Evolutionary conservation across 495 filamentous ascomycete genomes (phyloP).

Genomic region (Copromyces sp.): DNA sequence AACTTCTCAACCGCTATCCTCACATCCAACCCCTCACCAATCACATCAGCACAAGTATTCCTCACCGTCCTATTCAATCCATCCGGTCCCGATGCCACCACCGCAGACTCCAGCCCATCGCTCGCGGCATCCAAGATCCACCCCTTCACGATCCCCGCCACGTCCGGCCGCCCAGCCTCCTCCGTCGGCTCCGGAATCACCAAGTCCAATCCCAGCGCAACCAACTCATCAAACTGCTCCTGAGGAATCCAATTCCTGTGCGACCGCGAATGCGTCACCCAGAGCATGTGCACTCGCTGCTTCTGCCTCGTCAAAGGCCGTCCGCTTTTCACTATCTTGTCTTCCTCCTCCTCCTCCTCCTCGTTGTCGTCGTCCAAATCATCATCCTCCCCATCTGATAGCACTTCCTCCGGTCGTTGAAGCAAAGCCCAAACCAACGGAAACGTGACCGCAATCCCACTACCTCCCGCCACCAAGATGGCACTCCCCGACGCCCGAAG

Average conservation of each 20-base stretch:
- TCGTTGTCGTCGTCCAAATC: not conserved
- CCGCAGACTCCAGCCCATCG: slow-evolving; percentile 25
- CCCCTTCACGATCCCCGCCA: slow-evolving; percentile 25
- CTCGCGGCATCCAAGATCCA: slow-evolving; percentile 20
- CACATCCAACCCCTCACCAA: slow-evolving; percentile 29
- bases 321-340: not conserved
- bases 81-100: slow-evolving; percentile 47
- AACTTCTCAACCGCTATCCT: slow-evolving; percentile 40
- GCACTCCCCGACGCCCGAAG: slow-evolving; percentile 30
- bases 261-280: slow-evolving; percentile 41
- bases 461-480: slow-evolving; percentile 52
- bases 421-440: slow-evolving; percentile 29
- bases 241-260: slow-evolving; percentile 43
- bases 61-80: slow-evolving; percentile 40
- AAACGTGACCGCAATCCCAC: slow-evolving; percentile 51
- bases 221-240: slow-evolving; percentile 35
- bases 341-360: not conserved
- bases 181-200: slow-evolving; percentile 41
- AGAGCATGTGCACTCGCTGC: slow-evolving; percentile 42
- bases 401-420: not conserved
- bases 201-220: slow-evolving; percentile 35
- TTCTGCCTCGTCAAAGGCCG: slow-evolving; percentile 3
- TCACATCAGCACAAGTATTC: slow-evolving; percentile 40
- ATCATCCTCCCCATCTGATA: not conserved
- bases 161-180: slow-evolving; percentile 42